Percentiles rank a stretch among this genome's conserved stretches.
Evolutionary conservation across 2,329 filamentous ascomycete species (phyloP).

Genomic region (Lachnum nothofagi): DNA sequence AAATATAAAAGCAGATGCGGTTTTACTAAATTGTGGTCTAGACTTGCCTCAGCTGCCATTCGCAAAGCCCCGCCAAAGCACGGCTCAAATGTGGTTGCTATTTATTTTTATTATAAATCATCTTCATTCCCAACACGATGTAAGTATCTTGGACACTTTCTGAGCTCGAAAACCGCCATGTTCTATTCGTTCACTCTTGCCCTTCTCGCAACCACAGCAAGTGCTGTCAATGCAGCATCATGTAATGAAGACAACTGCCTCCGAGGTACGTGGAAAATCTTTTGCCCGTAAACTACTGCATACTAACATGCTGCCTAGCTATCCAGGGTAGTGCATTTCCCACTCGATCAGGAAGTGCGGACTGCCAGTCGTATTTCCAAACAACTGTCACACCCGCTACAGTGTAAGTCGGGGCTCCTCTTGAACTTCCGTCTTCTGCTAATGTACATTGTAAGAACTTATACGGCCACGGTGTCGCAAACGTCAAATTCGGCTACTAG

Average conservation of each 20-base stretch:
- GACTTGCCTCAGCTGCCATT: too few relatives aligned
- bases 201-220: neutral
- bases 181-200: too few relatives aligned
- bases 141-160: too few relatives aligned
- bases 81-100: too few relatives aligned
- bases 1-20: too few relatives aligned
- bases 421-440: neutral
- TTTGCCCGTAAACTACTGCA: neutral
- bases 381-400: neutral
- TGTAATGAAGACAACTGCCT: neutral
- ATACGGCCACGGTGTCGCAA: neutral
- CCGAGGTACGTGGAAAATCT: neutral
- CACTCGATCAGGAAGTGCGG: constrained; percentile 1
- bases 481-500: too few relatives aligned
- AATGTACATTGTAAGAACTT: neutral
- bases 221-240: neutral
- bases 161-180: too few relatives aligned
- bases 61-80: too few relatives aligned
- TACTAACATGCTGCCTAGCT: neutral
- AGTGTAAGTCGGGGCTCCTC: neutral
- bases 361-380: neutral
- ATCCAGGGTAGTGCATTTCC: neutral
- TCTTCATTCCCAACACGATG: too few relatives aligned
- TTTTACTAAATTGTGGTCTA: too few relatives aligned
- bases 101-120: too few relatives aligned